Percentiles rank a stretch among this genome's conserved stretches.
Evolutionary conservation across 495 filamentous ascomycete species (phyloP).

Genomic region (Penicillium pulvis): DNA sequence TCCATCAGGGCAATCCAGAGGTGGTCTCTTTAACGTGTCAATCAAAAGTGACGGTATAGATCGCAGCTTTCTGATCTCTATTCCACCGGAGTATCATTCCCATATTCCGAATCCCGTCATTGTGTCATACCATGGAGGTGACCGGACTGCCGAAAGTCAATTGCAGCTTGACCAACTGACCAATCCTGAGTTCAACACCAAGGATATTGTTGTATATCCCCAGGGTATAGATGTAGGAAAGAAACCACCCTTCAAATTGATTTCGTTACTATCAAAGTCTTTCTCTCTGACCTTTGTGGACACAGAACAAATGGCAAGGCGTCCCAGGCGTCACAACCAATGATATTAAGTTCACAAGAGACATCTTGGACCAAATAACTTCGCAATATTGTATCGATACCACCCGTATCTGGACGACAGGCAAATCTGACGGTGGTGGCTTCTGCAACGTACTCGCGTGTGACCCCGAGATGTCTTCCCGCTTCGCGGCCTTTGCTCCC

Average conservation of each 20-base stretch:
- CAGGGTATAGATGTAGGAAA: constrained; percentile 8
- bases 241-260: neutral
- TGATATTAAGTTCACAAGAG: constrained; percentile 2
- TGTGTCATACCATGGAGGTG: constrained; percentile 7
- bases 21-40: neutral
- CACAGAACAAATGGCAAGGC: constrained; percentile 7
- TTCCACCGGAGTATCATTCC: constrained; percentile 3
- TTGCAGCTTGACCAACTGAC: constrained; percentile 7
- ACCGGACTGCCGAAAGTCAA: neutral
- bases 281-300: neutral
- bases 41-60: constrained; percentile 3
- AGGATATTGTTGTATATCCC: constrained; percentile 1
- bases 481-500: constrained; percentile 6
- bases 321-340: constrained; percentile 3
- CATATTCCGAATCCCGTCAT: neutral
- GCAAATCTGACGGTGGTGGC: constrained; percentile 8
- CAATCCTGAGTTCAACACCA: constrained; percentile 2
- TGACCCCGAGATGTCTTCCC: neutral
- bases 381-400: constrained; percentile 2
- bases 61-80: constrained; percentile 1
- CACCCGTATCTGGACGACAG: neutral
- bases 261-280: neutral
- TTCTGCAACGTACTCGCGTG: constrained; percentile 5
- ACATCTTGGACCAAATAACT: constrained; percentile 1
- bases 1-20: neutral